A percentile compares a stretch with the other conserved stretches of the same genome.
Conservation (phyloP, 768 basidiomycete genomes). For the Chalciporus pseudorubinellus region DNA sequence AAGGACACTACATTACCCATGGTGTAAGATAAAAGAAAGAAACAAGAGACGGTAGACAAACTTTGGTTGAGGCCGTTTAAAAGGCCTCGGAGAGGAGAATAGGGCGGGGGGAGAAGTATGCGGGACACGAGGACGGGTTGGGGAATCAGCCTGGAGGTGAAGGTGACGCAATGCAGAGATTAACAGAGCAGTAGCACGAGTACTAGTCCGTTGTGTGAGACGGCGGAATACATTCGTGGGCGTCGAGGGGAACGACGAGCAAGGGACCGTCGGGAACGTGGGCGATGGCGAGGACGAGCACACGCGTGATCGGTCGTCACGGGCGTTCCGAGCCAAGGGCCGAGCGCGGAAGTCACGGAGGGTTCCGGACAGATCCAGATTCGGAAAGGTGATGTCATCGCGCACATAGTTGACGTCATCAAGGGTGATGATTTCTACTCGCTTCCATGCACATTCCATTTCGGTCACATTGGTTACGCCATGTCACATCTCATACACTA, state of each 20-base stretch:
- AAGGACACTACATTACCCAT: slow-evolving; percentile 36
- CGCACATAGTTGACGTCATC: slow-evolving; percentile 29
- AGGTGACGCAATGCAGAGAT: slow-evolving; percentile 25
- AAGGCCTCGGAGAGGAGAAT: slow-evolving; percentile 18
- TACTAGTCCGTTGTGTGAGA: slow-evolving; percentile 17
- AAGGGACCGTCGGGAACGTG: slow-evolving; percentile 19
- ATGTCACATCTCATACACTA: neutral
- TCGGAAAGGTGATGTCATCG: slow-evolving; percentile 30
- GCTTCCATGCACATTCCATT: slow-evolving; percentile 12
- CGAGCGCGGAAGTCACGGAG: slow-evolving; percentile 22
- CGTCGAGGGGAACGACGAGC: slow-evolving; percentile 12
- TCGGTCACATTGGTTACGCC: neutral
- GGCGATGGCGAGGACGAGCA: slow-evolving; percentile 13
- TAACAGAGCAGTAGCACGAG: slow-evolving; percentile 15
- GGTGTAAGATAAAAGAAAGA: slow-evolving; percentile 6
- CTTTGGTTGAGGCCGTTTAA: slow-evolving; percentile 23
- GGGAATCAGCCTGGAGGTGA: slow-evolving; percentile 16
- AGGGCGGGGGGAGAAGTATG: slow-evolving; percentile 29
- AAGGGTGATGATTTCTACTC: slow-evolving; percentile 3
- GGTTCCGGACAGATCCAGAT: slow-evolving; percentile 30
- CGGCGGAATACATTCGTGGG: slow-evolving; percentile 10
- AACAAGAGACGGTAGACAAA: slow-evolving; percentile 15
- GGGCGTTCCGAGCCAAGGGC: slow-evolving; percentile 10
- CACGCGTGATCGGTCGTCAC: slow-evolving; percentile 20
- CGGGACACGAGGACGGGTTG: slow-evolving; percentile 29